Evolutionary conservation across 352 stramenopile species (phyloP).

Genomic region (Pythium utonaiense): DNA sequence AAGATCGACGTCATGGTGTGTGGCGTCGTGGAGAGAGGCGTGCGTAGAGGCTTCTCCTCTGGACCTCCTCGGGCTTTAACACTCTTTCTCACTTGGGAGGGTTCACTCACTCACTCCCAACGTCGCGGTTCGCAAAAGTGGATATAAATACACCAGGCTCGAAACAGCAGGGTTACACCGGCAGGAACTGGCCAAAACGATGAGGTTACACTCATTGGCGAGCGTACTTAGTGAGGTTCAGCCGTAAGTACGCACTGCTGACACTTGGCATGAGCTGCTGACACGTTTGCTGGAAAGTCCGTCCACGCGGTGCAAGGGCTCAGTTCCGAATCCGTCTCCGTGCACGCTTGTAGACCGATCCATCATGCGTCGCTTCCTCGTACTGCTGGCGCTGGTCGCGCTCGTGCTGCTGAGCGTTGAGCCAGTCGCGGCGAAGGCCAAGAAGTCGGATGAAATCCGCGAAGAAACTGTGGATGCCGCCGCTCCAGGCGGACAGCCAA

Average conservation of each 20-base stretch:
- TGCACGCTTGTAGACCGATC: neutral
- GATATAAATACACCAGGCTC: conserved; percentile 17
- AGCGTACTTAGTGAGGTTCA: neutral
- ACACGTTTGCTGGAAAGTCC: conserved; percentile 7
- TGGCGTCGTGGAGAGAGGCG: neutral
- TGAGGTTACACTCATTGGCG: neutral
- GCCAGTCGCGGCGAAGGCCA: conserved; percentile 23
- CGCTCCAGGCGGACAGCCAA: conserved; percentile 27
- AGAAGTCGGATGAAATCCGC: conserved; percentile 29
- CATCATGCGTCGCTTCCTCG: conserved; percentile 44
- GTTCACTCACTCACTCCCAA: neutral
- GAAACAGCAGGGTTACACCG: conserved; percentile 5
- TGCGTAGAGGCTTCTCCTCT: neutral
- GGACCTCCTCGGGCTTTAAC: neutral
- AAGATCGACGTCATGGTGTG: conserved; percentile 85
- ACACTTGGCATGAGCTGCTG: conserved; percentile 18
- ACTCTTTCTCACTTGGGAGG: conserved; percentile 5
- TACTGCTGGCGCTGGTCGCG: conserved; percentile 46
- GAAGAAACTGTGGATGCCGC: conserved; percentile 45
- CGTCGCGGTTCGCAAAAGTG: conserved; percentile 5
- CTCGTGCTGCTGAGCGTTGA: conserved; percentile 43
- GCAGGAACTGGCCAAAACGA: conserved; percentile 8
- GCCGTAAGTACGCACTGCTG: conserved; percentile 15
- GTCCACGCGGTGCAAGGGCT: neutral
- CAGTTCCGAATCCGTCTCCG: conserved; percentile 8